Evolutionary conservation across 257 asterid genomes (phyloP).

Genomic region (Paulownia fortunei): DNA sequence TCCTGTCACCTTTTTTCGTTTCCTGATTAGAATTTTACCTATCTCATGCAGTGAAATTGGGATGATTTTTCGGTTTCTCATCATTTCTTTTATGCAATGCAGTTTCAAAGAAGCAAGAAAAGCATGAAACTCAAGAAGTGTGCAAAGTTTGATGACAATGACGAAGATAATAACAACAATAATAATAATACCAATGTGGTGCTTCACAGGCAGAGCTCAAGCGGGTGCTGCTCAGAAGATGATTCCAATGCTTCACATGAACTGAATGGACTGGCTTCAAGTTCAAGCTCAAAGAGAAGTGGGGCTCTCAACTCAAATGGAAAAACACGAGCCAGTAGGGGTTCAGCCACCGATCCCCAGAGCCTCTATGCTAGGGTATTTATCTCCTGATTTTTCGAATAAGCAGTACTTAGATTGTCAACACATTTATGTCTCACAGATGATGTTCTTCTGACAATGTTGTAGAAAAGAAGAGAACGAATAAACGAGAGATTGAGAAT

Average conservation of each 20-base stretch:
- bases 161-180: slow-evolving; percentile 15
- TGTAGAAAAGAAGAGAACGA: slow-evolving; percentile 60
- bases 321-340: slow-evolving; percentile 47
- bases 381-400: background rate
- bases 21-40: background rate
- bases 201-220: slow-evolving; percentile 37
- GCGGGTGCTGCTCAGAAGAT: slow-evolving; percentile 46
- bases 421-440: background rate
- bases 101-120: slow-evolving; percentile 53
- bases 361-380: slow-evolving; percentile 67
- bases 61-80: background rate
- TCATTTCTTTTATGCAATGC: slow-evolving; percentile 23
- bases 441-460: slow-evolving; percentile 8
- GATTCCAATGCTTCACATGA: slow-evolving; percentile 45
- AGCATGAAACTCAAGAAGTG: slow-evolving; percentile 44
- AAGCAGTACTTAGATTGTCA: background rate
- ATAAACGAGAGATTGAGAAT: slow-evolving; percentile 57
- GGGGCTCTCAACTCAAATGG: slow-evolving; percentile 30
- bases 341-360: slow-evolving; percentile 68
- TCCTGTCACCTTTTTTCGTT: background rate
- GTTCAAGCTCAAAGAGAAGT: slow-evolving; percentile 36
- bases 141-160: slow-evolving; percentile 36
- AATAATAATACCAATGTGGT: slow-evolving; percentile 1
- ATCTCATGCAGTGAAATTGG: background rate
- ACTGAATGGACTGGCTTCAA: slow-evolving; percentile 24